Evolutionary conservation across 305 asterid genomes (phyloP).

Genomic region (Rubia tinctorum): DNA sequence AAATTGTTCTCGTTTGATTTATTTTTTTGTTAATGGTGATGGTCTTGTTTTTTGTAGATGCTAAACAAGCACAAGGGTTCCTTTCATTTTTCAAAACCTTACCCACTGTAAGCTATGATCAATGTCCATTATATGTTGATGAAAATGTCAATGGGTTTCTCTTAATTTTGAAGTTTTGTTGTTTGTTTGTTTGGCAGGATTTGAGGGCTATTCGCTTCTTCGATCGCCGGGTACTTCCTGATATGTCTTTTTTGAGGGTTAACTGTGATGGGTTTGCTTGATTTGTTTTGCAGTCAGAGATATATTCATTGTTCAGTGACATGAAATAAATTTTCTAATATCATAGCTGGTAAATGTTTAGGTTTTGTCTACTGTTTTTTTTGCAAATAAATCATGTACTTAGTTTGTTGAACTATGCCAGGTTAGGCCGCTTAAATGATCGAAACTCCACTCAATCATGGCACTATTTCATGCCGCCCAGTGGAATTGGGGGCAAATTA

Average conservation of each 20-base stretch:
- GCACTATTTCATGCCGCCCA: neutral
- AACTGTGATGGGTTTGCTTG: neutral
- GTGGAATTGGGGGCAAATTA: neutral
- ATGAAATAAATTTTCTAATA: neutral
- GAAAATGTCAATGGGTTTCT: conserved; percentile 5
- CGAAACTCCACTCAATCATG: neutral
- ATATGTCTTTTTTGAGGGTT: neutral
- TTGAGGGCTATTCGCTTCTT: conserved; percentile 83
- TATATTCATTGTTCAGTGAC: neutral
- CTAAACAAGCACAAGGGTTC: conserved; percentile 98
- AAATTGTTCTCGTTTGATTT: neutral
- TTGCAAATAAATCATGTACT: neutral
- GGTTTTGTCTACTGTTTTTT: neutral
- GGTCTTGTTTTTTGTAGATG: conserved; percentile 48
- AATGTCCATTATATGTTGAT: neutral
- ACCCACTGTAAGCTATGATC: conserved; percentile 45
- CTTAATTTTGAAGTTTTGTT: neutral
- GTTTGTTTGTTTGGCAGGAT: conserved; percentile 54
- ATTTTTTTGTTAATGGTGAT: conserved; percentile 3
- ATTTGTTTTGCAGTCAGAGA: neutral
- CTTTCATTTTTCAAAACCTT: conserved; percentile 81
- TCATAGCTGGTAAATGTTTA: neutral
- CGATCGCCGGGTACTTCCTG: conserved; percentile 80
- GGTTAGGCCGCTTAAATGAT: neutral
- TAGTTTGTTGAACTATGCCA: neutral